These are phyloP conservation scores for Trichoderma koningii DNA, from an alignment of 2,329 filamentous ascomycete genomes.

Conservation along the genomic window DNA sequence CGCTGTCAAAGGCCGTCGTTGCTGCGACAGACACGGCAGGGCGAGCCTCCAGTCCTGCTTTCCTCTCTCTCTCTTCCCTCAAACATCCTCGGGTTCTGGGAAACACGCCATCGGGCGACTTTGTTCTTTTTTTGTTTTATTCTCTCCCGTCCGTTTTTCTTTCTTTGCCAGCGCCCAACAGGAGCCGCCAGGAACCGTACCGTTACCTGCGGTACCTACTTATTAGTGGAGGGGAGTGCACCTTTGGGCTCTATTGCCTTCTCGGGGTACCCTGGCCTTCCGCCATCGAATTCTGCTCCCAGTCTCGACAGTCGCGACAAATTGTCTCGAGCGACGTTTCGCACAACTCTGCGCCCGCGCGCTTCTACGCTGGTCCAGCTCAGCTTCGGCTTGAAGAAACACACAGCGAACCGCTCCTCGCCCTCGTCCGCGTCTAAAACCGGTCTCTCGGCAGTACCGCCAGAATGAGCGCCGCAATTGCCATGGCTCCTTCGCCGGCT, in stretches of 20 bases:
- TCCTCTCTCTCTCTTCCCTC: not conserved
- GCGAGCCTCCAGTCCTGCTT: not conserved
- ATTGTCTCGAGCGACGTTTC: conserved; percentile 7
- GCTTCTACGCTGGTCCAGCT: conserved; percentile 6
- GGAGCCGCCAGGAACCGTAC: not conserved
- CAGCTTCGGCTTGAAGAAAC: conserved; percentile 1
- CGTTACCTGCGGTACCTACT: not conserved
- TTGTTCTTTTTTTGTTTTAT: not conserved
- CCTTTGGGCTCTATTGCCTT: not conserved
- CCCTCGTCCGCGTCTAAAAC: not conserved
- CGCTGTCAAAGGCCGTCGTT: conserved; percentile 13
- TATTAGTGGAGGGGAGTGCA: conserved; percentile 15
- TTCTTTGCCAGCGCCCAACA: not conserved
- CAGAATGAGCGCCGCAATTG: conserved; percentile 68
- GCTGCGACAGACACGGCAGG: conserved; percentile 9
- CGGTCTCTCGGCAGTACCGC: conserved; percentile 21
- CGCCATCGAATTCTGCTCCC: conserved; percentile 7
- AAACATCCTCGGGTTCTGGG: not conserved
- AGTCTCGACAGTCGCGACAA: conserved; percentile 10
- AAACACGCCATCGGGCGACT: conserved; percentile 10
- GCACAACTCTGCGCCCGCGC: conserved; percentile 21
- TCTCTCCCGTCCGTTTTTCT: not conserved
- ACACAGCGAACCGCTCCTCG: not conserved
- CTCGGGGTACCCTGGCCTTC: not conserved
- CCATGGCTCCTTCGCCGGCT: conserved; percentile 69